Percentiles rank a stretch among this genome's conserved stretches.
phyloP scores from a whole-genome alignment of 805 yeast genomes.

The Saturnispora silvae region DNA sequence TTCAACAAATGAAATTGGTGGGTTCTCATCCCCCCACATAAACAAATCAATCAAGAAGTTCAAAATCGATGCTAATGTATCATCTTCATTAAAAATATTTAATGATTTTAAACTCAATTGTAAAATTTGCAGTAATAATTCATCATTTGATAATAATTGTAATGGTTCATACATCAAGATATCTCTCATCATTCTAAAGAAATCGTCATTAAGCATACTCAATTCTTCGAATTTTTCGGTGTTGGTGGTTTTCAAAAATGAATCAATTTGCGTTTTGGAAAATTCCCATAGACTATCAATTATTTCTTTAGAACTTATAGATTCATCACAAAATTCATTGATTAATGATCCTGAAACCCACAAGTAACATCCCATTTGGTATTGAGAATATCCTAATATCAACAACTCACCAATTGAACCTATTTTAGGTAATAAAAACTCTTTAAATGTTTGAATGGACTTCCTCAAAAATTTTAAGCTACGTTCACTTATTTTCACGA shows the following conservation, averaged over 20 bases:
- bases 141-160: slow-evolving; percentile 36
- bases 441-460: slow-evolving; percentile 51
- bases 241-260: slow-evolving; percentile 38
- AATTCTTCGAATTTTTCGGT: slow-evolving; percentile 9
- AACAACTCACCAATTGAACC: slow-evolving; percentile 56
- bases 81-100: slow-evolving; percentile 48
- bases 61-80: slow-evolving; percentile 57
- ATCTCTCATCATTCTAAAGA: slow-evolving; percentile 70
- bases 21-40: slow-evolving; percentile 73
- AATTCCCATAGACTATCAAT: slow-evolving; percentile 49
- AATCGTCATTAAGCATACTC: slow-evolving; percentile 73
- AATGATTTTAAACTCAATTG: slow-evolving; percentile 50
- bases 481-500: slow-evolving; percentile 63
- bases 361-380: slow-evolving; percentile 70
- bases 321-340: slow-evolving; percentile 55
- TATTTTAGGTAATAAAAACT: slow-evolving; percentile 47
- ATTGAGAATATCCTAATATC: slow-evolving; percentile 57
- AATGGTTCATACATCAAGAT: slow-evolving; percentile 64
- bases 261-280: slow-evolving; percentile 51
- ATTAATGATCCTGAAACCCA: slow-evolving; percentile 84
- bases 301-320: slow-evolving; percentile 21
- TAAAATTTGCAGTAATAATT: slow-evolving; percentile 40
- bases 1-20: slow-evolving; percentile 64
- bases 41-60: slow-evolving; percentile 74
- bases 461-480: slow-evolving; percentile 57